phyloP scores from a whole-genome alignment of 2,329 filamentous ascomycete genomes.

The Penicillium freii region DNA sequence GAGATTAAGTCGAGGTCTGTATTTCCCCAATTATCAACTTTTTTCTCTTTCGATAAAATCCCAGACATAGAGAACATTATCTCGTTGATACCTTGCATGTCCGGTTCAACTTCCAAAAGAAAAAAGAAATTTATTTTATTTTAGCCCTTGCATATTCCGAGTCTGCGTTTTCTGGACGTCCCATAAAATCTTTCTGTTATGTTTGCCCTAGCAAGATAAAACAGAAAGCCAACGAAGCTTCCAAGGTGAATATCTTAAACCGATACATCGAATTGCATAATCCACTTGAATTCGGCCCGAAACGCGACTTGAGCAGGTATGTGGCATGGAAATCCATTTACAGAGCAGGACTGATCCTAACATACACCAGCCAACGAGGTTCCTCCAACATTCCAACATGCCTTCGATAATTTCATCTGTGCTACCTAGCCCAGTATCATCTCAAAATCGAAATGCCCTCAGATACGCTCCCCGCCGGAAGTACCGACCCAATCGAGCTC shows the following conservation, averaged over 20 bases:
- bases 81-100: neutral
- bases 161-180: neutral
- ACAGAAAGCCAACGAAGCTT: neutral
- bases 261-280: neutral
- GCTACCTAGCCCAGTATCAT: neutral
- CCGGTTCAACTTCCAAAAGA: neutral
- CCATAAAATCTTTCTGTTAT: neutral
- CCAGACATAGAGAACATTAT: neutral
- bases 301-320: neutral
- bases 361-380: neutral
- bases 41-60: neutral
- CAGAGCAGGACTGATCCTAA: neutral
- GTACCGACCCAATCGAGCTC: conserved; percentile 10
- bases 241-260: neutral
- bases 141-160: conserved; percentile 2
- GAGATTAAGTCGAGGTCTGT: neutral
- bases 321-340: neutral
- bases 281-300: neutral
- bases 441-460: neutral
- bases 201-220: neutral
- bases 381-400: conserved; percentile 2
- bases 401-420: neutral
- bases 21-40: neutral
- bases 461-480: conserved; percentile 3
- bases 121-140: too few relatives aligned